Base-by-base conservation (phyloP, 176 grass and related monocot species). In the Juncus effusus region DNA sequence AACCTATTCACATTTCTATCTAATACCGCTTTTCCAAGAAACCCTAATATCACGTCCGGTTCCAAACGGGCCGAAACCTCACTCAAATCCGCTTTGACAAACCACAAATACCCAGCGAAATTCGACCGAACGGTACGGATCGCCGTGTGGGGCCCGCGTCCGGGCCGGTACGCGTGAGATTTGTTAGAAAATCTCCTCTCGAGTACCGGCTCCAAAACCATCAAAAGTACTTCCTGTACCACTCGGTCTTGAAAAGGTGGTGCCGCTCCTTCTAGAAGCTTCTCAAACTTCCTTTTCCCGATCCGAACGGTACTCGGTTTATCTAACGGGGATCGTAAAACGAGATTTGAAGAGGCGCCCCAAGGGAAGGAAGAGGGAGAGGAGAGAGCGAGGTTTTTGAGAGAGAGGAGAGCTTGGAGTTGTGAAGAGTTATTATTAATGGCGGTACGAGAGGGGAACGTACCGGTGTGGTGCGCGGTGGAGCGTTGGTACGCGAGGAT, bases 71-170 rank as follows among this genome's bases (percentile, higher is more conserved):
- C 65, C 1, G 79, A 81, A 59, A 90, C 65, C 38, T 75, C 16
- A 40, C 80, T 80, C 76, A 93, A 88, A 76, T 99, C 83, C 7
- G 78, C 94, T 5, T 82, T 90, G 64, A 99, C 40, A 84, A 93
- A 93, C 88, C 94, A 99, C 40, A 99, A 83, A 81, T 93, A 93
- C 47, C 75, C 85, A 3, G 89, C 83, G 10, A 99, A 99, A 60
- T 87, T 80, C 41, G 94, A 96, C 52, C 91, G 78, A 42, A 96
- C 63, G 5, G 77, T 82, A 42, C 94, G 94, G 77, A 99, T 76
- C 42, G 82, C 80, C 8, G 85, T 89, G 74, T 93, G 94, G 45
- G 94, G 80, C 13, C 88, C 85, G 51, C 83, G 88, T 0, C 88
- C 76, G 14, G 85, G 88, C 64, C 88, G 85, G 76, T 89, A 99